Evolutionary conservation across 106 monocot species (phyloP).

Genomic region (Amphibolis antarctica): DNA sequence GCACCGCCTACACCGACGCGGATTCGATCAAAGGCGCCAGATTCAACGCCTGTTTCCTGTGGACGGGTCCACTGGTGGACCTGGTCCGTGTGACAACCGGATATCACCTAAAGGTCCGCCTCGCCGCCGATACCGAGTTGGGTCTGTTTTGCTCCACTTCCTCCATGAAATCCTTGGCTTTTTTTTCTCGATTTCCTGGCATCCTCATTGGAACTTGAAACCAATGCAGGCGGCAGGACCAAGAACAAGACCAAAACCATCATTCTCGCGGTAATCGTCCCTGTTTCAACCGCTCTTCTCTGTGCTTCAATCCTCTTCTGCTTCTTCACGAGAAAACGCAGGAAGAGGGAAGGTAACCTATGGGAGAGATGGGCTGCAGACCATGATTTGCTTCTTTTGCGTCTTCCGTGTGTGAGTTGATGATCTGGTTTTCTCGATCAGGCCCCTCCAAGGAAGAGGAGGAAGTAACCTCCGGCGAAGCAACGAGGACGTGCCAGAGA

Average conservation of each 20-base stretch:
- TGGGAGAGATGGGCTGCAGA: not conserved
- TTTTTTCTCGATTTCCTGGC: not conserved
- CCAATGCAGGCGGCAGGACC: not conserved
- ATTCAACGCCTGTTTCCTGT: conserved; percentile 14
- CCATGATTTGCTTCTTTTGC: not conserved
- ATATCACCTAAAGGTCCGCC: conserved; percentile 13
- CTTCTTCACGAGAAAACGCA: not conserved
- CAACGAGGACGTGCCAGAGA: not conserved
- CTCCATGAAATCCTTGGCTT: not conserved
- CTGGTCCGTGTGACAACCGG: not conserved
- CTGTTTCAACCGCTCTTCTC: not conserved
- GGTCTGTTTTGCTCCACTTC: not conserved
- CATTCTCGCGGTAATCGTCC: not conserved
- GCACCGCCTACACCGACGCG: conserved; percentile 20
- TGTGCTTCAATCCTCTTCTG: not conserved
- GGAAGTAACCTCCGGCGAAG: not conserved
- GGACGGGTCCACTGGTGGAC: conserved; percentile 19
- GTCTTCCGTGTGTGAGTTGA: not conserved
- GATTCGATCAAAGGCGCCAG: not conserved
- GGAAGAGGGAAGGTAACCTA: not conserved
- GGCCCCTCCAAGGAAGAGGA: not conserved
- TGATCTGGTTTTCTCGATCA: not conserved
- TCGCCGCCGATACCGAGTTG: not conserved
- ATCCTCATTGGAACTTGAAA: not conserved
- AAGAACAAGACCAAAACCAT: not conserved